Percentiles rank a stretch among this genome's conserved stretches.
phyloP scores from a whole-genome alignment of 352 stramenopile species.

The Pythium aristosporum region DNA sequence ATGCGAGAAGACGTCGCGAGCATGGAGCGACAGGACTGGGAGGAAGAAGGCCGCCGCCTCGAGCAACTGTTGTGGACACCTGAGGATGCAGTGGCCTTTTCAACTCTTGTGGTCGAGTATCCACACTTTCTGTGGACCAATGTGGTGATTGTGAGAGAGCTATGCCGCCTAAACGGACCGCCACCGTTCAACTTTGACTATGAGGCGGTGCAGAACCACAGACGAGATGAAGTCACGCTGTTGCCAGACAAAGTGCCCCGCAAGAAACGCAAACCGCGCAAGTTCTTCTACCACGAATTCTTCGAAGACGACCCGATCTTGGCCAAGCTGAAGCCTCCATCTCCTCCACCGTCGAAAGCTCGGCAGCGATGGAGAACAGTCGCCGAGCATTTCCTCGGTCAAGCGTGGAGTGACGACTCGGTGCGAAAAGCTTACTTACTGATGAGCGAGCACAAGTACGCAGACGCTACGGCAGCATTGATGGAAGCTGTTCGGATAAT shows the following conservation, averaged over 20 bases:
- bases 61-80: slow-evolving; percentile 54
- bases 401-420: slow-evolving; percentile 36
- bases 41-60: slow-evolving; percentile 44
- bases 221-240: slow-evolving; percentile 31
- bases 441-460: slow-evolving; percentile 44
- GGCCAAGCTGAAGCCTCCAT: slow-evolving; percentile 17
- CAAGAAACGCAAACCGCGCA: slow-evolving; percentile 44
- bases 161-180: slow-evolving; percentile 18
- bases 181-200: slow-evolving; percentile 59
- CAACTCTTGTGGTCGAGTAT: slow-evolving; percentile 33
- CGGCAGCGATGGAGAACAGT: slow-evolving; percentile 49
- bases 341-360: slow-evolving; percentile 24
- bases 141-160: slow-evolving; percentile 41
- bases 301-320: slow-evolving; percentile 63
- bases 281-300: slow-evolving; percentile 77
- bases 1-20: slow-evolving; percentile 59
- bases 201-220: slow-evolving; percentile 40
- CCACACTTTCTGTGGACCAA: slow-evolving; percentile 38
- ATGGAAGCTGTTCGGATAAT: slow-evolving; percentile 29
- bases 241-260: slow-evolving; percentile 34
- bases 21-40: slow-evolving; percentile 48
- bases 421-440: slow-evolving; percentile 41
- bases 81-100: slow-evolving; percentile 34
- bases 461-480: slow-evolving; percentile 32
- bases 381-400: slow-evolving; percentile 40